Evolutionary conservation across 2,329 filamentous ascomycete species (phyloP).

Genomic region (Xylaria sp.): DNA sequence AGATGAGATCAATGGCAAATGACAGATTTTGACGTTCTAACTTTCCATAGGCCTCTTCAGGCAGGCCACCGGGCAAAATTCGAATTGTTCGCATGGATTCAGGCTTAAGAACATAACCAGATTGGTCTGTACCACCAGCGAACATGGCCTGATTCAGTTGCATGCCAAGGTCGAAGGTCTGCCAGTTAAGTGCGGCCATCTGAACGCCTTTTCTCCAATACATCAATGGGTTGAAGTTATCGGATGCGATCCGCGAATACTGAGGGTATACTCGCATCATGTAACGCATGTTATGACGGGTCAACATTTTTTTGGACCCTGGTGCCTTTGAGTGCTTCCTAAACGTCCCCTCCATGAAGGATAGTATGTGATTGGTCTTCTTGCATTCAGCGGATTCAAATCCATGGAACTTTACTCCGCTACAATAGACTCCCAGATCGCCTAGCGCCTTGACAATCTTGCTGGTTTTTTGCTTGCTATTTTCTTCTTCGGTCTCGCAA

Average conservation of each 20-base stretch:
- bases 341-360: constrained; percentile 91
- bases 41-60: constrained; percentile 67
- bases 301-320: constrained; percentile 80
- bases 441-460: constrained; percentile 88
- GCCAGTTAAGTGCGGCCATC: constrained; percentile 98
- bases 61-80: constrained; percentile 66
- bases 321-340: constrained; percentile 80
- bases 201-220: constrained; percentile 97
- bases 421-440: constrained; percentile 82
- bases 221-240: constrained; percentile 92
- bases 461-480: constrained; percentile 73
- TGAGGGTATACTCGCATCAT: constrained; percentile 96
- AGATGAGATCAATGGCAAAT: constrained; percentile 89
- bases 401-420: constrained; percentile 82
- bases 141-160: constrained; percentile 99
- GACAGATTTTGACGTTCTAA: constrained; percentile 83
- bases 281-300: constrained; percentile 90
- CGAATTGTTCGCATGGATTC: constrained; percentile 81
- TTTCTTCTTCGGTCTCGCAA: constrained; percentile 76
- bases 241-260: constrained; percentile 81
- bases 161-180: constrained; percentile 95
- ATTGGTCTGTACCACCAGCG: constrained; percentile 83
- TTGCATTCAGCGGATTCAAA: constrained; percentile 84
- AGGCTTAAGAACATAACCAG: constrained; percentile 94
- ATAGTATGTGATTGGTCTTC: constrained; percentile 93